Conservation (phyloP, 306 rosid genomes). For the Crotalaria pallida region DNA sequence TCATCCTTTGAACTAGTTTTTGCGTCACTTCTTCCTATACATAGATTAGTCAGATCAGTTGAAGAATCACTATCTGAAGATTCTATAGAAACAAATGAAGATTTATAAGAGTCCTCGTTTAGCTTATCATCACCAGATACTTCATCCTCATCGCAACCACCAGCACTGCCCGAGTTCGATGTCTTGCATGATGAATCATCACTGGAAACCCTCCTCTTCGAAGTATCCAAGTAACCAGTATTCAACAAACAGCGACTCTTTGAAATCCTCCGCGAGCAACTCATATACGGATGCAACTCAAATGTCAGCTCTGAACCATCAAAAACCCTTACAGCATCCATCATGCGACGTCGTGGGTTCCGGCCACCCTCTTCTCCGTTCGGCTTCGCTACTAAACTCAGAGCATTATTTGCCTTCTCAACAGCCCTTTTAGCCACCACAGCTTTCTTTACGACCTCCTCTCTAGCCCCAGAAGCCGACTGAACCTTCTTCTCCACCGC, state of each 20-base stretch:
- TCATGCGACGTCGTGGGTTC: constrained; percentile 9
- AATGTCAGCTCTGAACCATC: constrained; percentile 31
- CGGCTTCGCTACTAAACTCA: constrained; percentile 27
- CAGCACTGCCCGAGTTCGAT: constrained; percentile 6
- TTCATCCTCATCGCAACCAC: constrained; percentile 19
- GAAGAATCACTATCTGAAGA: constrained; percentile 33
- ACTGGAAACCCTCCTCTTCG: constrained; percentile 9
- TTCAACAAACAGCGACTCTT: constrained; percentile 37
- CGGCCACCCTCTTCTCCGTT: constrained; percentile 14
- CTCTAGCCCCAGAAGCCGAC: constrained; percentile 37
- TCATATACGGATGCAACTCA: constrained; percentile 37
- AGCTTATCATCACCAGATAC: constrained; percentile 2
- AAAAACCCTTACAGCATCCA: constrained; percentile 24
- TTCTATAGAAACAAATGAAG: constrained; percentile 21
- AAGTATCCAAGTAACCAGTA: constrained; percentile 20
- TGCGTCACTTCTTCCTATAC: constrained; percentile 19
- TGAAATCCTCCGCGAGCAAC: constrained; percentile 24
- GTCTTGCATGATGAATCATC: constrained; percentile 18
- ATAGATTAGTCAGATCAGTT: constrained; percentile 16
- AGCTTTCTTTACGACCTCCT: constrained; percentile 31
- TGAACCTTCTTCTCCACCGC: constrained; percentile 36
- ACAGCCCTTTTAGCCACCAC: constrained; percentile 30
- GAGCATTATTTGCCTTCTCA: constrained; percentile 34
- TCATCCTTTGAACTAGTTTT: constrained; percentile 19
- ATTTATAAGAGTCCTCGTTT: background rate